Evolutionary conservation across 495 filamentous ascomycete species (phyloP).

Genomic region (Podospora comata): DNA sequence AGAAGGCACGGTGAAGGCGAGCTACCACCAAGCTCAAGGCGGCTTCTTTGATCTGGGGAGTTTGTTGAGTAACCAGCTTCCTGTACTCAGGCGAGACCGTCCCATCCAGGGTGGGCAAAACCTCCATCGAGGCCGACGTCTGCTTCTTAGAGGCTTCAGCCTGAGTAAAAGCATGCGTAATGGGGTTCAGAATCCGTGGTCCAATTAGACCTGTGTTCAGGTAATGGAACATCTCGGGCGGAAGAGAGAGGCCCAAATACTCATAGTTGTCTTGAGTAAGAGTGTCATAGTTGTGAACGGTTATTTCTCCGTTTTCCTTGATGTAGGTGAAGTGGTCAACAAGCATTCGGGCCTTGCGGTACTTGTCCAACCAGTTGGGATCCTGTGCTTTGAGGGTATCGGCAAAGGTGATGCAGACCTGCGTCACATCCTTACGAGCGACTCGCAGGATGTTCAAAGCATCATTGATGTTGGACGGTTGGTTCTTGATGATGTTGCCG

Average conservation of each 20-base stretch:
- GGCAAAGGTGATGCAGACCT: constrained; percentile 64
- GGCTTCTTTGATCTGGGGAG: constrained; percentile 68
- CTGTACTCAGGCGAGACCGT: constrained; percentile 78
- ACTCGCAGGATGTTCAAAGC: constrained; percentile 68
- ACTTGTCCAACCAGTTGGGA: constrained; percentile 77
- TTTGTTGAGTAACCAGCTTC: constrained; percentile 65
- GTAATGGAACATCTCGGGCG: constrained; percentile 90
- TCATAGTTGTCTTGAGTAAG: constrained; percentile 80
- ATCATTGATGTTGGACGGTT: constrained; percentile 60
- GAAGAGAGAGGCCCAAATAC: constrained; percentile 83
- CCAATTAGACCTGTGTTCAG: constrained; percentile 78
- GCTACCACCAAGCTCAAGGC: constrained; percentile 73
- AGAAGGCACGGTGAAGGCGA: constrained; percentile 74
- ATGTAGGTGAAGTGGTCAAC: constrained; percentile 86
- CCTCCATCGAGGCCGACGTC: constrained; percentile 52
- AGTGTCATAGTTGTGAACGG: constrained; percentile 63
- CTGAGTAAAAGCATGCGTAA: constrained; percentile 56
- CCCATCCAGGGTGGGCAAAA: constrained; percentile 76
- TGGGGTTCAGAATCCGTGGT: constrained; percentile 73
- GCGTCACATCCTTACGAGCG: constrained; percentile 57
- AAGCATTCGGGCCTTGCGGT: constrained; percentile 74
- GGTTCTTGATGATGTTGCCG: constrained; percentile 39
- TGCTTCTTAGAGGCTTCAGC: background rate
- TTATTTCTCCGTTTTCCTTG: constrained; percentile 68
- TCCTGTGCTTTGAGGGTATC: constrained; percentile 67